Conservation (phyloP, 495 filamentous ascomycete genomes). For the Aspergillus ostianus region DNA sequence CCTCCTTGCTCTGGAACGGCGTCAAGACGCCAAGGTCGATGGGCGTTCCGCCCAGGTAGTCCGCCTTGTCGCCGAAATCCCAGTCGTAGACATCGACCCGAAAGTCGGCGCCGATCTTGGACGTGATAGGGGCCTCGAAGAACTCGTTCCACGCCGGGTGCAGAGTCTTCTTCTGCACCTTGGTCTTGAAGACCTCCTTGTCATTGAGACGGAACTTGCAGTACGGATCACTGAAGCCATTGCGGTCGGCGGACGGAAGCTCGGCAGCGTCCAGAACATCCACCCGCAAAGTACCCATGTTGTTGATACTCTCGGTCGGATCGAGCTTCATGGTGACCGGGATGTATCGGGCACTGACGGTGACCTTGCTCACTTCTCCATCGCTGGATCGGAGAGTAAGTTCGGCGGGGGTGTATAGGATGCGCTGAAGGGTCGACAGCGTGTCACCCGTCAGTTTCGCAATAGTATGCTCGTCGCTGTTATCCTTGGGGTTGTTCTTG, state of each 20-base stretch:
- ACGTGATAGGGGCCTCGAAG: conserved; percentile 80
- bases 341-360: conserved; percentile 89
- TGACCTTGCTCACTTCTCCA: conserved; percentile 76
- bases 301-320: conserved; percentile 95
- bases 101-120: conserved; percentile 83
- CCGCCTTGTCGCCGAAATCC: conserved; percentile 90
- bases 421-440: conserved; percentile 78
- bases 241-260: conserved; percentile 88
- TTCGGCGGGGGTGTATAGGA: conserved; percentile 84
- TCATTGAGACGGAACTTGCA: conserved; percentile 90
- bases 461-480: conserved; percentile 67
- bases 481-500: conserved; percentile 69
- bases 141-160: conserved; percentile 94
- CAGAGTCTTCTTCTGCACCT: conserved; percentile 93
- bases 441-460: conserved; percentile 85
- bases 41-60: conserved; percentile 73
- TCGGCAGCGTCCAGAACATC: conserved; percentile 86
- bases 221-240: conserved; percentile 94
- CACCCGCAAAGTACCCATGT: conserved; percentile 89
- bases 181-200: conserved; percentile 86
- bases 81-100: conserved; percentile 85
- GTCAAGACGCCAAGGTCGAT: conserved; percentile 83
- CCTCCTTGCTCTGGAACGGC: conserved; percentile 73
- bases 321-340: conserved; percentile 92
- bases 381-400: conserved; percentile 72